These are phyloP conservation scores for Elaeis oleifera DNA, from an alignment of 202 grass and related monocot species.

Conservation along the genomic window DNA sequence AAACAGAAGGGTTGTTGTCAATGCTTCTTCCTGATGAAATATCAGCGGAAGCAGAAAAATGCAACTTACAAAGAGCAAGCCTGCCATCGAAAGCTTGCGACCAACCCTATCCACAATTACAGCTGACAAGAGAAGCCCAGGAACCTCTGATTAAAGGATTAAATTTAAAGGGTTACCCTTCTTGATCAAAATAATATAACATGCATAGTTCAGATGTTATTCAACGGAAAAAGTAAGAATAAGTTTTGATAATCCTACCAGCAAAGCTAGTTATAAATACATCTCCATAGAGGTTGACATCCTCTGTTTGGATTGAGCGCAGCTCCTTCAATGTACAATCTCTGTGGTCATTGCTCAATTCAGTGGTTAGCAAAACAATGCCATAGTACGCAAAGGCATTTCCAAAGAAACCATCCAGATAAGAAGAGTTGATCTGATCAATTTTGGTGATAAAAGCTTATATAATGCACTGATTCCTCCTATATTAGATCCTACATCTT, in stretches of 20 bases:
- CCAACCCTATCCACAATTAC: conserved; percentile 63
- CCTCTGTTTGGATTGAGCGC: conserved; percentile 19
- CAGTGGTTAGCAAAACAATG: conserved; percentile 60
- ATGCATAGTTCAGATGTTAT: conserved; percentile 5
- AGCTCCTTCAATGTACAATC: conserved; percentile 29
- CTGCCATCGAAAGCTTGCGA: conserved; percentile 65
- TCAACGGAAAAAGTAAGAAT: background rate
- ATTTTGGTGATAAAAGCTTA: conserved; percentile 41
- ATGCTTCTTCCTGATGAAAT: conserved; percentile 44
- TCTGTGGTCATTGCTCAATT: conserved; percentile 41
- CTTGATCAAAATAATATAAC: too few species aligned
- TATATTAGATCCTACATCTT: conserved; percentile 21
- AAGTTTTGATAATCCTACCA: conserved; percentile 34
- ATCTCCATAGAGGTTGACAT: conserved; percentile 54
- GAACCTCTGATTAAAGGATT: conserved; percentile 44
- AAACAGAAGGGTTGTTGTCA: conserved; percentile 65
- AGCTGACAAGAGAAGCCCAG: conserved; percentile 59
- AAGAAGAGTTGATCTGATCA: conserved; percentile 68
- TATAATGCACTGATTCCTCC: conserved; percentile 33
- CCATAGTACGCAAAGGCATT: conserved; percentile 89
- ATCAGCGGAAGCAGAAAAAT: conserved; percentile 58
- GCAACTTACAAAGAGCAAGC: conserved; percentile 61
- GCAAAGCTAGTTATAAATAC: conserved; percentile 74
- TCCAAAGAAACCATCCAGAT: conserved; percentile 61
- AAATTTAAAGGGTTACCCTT: too few species aligned